These are phyloP conservation scores for Haemoproteus tartakovskyi DNA, from an alignment of 169 alveolate genomes.

Conservation along the genomic window DNA sequence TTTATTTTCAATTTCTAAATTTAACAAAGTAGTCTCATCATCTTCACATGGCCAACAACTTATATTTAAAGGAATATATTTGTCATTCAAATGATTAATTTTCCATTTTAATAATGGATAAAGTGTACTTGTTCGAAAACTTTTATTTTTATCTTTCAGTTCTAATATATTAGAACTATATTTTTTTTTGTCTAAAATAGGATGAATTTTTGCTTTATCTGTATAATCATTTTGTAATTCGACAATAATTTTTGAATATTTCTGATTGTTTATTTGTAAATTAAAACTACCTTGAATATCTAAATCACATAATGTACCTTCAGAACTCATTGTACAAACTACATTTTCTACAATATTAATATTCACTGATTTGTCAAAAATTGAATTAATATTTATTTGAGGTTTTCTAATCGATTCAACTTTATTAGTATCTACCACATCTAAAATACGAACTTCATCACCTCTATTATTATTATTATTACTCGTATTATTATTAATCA, in stretches of 20 bases:
- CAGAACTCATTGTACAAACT: conserved; percentile 58
- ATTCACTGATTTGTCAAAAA: conserved; percentile 47
- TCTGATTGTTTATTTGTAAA: conserved; percentile 54
- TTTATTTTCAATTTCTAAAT: conserved; percentile 65
- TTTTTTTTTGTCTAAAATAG: conserved; percentile 52
- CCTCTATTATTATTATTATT: background rate
- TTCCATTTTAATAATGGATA: conserved; percentile 65
- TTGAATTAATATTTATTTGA: conserved; percentile 36
- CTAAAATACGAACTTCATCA: conserved; percentile 27
- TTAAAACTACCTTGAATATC: conserved; percentile 63
- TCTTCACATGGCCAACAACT: conserved; percentile 69
- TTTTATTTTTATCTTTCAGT: conserved; percentile 43
- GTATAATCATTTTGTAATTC: conserved; percentile 54
- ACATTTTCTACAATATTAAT: conserved; percentile 27
- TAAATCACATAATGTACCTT: conserved; percentile 63
- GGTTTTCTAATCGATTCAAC: conserved; percentile 11
- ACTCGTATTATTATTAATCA: background rate
- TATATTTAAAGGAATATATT: conserved; percentile 48
- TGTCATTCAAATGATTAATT: conserved; percentile 50
- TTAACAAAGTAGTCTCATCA: conserved; percentile 56
- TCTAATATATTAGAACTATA: conserved; percentile 53
- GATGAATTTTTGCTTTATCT: conserved; percentile 65
- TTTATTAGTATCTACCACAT: conserved; percentile 39
- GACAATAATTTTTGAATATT: conserved; percentile 34
- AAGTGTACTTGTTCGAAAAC: conserved; percentile 30